phyloP scores from a whole-genome alignment of 2,329 filamentous ascomycete genomes.

The Mollisia scopiformis region DNA sequence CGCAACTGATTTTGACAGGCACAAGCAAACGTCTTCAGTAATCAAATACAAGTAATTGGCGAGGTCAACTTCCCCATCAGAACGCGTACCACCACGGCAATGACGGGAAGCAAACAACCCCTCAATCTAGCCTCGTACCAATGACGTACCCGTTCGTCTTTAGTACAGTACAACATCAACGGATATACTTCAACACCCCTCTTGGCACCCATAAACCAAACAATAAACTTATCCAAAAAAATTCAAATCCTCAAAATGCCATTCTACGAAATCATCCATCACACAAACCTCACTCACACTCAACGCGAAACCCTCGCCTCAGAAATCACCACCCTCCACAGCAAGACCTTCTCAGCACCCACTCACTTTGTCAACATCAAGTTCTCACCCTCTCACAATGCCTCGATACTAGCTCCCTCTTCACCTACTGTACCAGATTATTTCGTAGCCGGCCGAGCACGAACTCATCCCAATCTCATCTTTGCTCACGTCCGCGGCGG shows the following conservation, averaged over 20 bases:
- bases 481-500: slow-evolving; percentile 18
- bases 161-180: neutral
- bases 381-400: slow-evolving; percentile 6
- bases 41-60: neutral
- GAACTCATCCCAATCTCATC: slow-evolving; percentile 4
- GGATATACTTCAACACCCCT: neutral
- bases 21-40: too few relatives aligned
- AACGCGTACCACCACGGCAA: neutral
- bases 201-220: neutral
- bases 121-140: neutral
- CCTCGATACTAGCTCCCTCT: neutral
- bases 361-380: slow-evolving; percentile 21
- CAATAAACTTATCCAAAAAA: neutral
- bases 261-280: slow-evolving; percentile 18
- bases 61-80: neutral
- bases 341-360: slow-evolving; percentile 15
- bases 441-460: slow-evolving; percentile 11
- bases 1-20: too few relatives aligned
- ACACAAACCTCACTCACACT: neutral
- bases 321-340: slow-evolving; percentile 18
- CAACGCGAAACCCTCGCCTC: slow-evolving; percentile 6
- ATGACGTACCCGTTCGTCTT: neutral
- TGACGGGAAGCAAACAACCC: neutral
- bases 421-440: neutral
- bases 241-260: slow-evolving; percentile 11